Base-by-base conservation (phyloP, 352 stramenopile species). In the Phytophthora pluvialis region DNA sequence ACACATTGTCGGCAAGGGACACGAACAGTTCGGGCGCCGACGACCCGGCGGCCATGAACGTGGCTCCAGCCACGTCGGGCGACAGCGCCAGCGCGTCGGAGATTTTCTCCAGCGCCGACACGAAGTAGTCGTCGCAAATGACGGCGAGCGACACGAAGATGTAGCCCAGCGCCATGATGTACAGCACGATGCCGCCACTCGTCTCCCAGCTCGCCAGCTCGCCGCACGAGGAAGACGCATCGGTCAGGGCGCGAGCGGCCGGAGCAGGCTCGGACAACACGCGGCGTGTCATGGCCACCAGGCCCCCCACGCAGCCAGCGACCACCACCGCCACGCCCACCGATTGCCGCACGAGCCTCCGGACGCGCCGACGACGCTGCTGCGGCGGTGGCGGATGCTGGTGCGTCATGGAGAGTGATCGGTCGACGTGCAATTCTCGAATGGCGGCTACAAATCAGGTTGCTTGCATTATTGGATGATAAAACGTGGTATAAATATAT, bases 101-200 rank as follows among this genome's bases (percentile, higher is more conserved):
- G 50, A 96, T 86, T 44, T 79, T 81, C 61, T 97, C 88, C 16
- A 97, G 74, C 31, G 88, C 54, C 11, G 85, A 80, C 31, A 93
- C 87, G 31, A 97, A 91, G 71, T 95, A 96, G 70, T 97, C 89
- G 69, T 97, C 89, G 53, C 80, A 93, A 36, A 97, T 89, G 73
- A 97, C 89, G 43, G 89, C 89, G 43, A 97, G 85, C 40, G 84
- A 83, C 29, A 96, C 76, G 65, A 97, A 97, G 47, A 88, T 73
- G 60, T 92, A 93, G 33, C 90, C 69, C 36, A 94, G 72, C 15
- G 66, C 66, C 25, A 77, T 65, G 29, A 92, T 67, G 65, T 95
- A 90, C 21, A 89, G 42, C 25, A 80, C 67, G 33, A 93, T 79
- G 45, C 81, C 82, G 43, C 80, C 79, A 32, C 81, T 62, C 33